phyloP scores from a whole-genome alignment of 257 asterid species.

The Primulina eburnea region DNA sequence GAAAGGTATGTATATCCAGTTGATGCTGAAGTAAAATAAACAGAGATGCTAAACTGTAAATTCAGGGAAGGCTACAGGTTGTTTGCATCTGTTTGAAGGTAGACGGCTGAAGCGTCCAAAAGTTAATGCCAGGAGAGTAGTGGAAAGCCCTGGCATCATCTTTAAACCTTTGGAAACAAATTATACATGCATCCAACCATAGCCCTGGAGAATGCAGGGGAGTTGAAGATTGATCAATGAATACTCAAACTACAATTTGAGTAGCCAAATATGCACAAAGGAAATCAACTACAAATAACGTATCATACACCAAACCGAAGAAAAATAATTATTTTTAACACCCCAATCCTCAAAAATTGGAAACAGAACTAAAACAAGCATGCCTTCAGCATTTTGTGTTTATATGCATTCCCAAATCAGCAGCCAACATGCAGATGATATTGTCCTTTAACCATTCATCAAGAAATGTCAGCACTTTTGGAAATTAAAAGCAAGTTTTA shows the following conservation, averaged over 20 bases:
- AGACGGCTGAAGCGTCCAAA: constrained; percentile 41
- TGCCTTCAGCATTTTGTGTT: neutral
- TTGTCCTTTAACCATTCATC: neutral
- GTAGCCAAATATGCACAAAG: constrained; percentile 35
- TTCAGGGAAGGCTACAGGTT: constrained; percentile 46
- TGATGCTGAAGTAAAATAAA: constrained; percentile 12
- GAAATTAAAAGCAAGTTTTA: no score
- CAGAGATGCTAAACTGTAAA: constrained; percentile 22
- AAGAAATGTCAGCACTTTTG: neutral
- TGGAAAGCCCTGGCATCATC: constrained; percentile 52
- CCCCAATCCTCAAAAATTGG: neutral
- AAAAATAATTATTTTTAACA: no score
- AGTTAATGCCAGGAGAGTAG: constrained; percentile 48
- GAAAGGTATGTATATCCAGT: constrained; percentile 15
- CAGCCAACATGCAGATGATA: neutral
- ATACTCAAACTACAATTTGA: constrained; percentile 29
- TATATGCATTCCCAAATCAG: neutral
- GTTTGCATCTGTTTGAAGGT: constrained; percentile 38
- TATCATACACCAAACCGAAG: neutral
- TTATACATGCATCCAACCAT: constrained; percentile 49
- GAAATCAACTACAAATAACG: constrained; percentile 5
- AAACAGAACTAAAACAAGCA: neutral
- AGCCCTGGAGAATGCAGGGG: constrained; percentile 61
- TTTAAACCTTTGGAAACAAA: constrained; percentile 58
- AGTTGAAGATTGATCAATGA: constrained; percentile 39